These are phyloP conservation scores for Aspergillus incahuasiensis DNA, from an alignment of 495 filamentous ascomycete genomes.

Conservation along the genomic window DNA sequence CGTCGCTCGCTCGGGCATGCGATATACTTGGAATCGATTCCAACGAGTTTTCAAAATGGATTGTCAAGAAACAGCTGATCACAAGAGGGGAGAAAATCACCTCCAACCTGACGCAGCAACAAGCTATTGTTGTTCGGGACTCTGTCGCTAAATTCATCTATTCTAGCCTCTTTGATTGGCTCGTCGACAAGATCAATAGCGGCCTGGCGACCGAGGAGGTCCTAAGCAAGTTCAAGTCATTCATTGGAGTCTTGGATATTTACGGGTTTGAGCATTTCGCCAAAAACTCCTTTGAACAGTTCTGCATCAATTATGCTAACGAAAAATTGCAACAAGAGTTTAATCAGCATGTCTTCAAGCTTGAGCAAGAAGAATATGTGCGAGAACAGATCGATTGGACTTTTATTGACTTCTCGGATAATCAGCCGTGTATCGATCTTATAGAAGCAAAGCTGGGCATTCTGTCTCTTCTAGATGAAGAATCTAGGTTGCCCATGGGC, in stretches of 20 bases:
- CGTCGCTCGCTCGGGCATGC: conserved; percentile 75
- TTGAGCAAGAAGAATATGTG: conserved; percentile 98
- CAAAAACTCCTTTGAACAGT: conserved; percentile 99
- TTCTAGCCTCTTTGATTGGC: conserved; percentile 97
- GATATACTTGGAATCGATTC: conserved; percentile 83
- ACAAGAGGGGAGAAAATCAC: conserved; percentile 97
- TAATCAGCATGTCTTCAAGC: conserved; percentile 99
- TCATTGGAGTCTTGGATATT: conserved; percentile 99
- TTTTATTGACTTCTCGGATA: conserved; percentile 99
- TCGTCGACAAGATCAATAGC: conserved; percentile 90
- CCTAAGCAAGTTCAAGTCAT: conserved; percentile 73
- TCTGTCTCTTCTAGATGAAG: conserved; percentile 88
- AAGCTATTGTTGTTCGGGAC: conserved; percentile 91
- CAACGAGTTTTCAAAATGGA: conserved; percentile 94
- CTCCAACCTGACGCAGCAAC: conserved; percentile 89
- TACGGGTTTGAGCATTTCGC: conserved; percentile 99
- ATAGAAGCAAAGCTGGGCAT: conserved; percentile 97
- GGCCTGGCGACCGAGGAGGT: conserved; percentile 89
- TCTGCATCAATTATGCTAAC: conserved; percentile 99
- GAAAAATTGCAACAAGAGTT: conserved; percentile 99
- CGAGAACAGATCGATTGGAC: conserved; percentile 98
- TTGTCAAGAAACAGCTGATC: conserved; percentile 96
- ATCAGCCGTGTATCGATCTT: conserved; percentile 98
- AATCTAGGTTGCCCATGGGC: conserved; percentile 93
- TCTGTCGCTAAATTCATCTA: conserved; percentile 99